These are phyloP conservation scores for Cryptosporidium meleagridis DNA, from an alignment of 169 alveolate genomes.

Conservation along the genomic window DNA sequence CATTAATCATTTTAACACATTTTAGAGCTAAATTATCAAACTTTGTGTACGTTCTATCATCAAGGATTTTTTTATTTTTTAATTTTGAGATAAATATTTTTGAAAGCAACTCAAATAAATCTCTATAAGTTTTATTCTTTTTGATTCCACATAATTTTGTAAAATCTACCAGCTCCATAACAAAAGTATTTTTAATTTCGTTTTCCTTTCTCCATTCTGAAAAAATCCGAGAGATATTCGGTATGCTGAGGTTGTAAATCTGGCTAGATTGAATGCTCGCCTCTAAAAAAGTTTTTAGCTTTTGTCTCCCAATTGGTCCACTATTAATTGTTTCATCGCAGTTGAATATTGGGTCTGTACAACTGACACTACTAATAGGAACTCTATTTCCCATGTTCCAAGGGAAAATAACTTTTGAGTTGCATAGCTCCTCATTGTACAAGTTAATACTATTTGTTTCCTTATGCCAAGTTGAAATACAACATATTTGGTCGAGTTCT, in stretches of 20 bases:
- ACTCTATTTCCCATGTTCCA: slow-evolving; percentile 14
- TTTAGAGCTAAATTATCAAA: slow-evolving; percentile 53
- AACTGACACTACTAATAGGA: not conserved
- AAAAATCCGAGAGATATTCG: slow-evolving; percentile 36
- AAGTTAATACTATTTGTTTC: not conserved
- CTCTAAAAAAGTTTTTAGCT: slow-evolving; percentile 39
- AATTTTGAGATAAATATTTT: slow-evolving; percentile 29
- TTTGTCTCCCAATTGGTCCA: slow-evolving; percentile 37
- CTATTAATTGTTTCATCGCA: slow-evolving; percentile 24
- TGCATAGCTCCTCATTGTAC: slow-evolving; percentile 2
- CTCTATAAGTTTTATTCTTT: slow-evolving; percentile 47
- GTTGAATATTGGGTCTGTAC: not conserved
- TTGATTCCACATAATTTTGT: slow-evolving; percentile 54
- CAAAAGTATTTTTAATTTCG: slow-evolving; percentile 39
- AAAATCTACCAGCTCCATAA: slow-evolving; percentile 51
- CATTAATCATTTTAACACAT: slow-evolving; percentile 27
- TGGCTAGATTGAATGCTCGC: slow-evolving; percentile 8
- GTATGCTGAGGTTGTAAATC: not conserved
- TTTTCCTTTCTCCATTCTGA: slow-evolving; percentile 58
- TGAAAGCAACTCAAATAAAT: slow-evolving; percentile 49
- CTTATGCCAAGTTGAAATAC: slow-evolving; percentile 67
- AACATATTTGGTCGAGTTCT: slow-evolving; percentile 12
- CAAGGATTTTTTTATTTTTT: slow-evolving; percentile 25
- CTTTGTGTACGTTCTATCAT: slow-evolving; percentile 3
- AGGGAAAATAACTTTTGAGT: slow-evolving; percentile 16